Base-by-base conservation (phyloP, 2,329 filamentous ascomycete species). In the Exophiala bonariae region DNA sequence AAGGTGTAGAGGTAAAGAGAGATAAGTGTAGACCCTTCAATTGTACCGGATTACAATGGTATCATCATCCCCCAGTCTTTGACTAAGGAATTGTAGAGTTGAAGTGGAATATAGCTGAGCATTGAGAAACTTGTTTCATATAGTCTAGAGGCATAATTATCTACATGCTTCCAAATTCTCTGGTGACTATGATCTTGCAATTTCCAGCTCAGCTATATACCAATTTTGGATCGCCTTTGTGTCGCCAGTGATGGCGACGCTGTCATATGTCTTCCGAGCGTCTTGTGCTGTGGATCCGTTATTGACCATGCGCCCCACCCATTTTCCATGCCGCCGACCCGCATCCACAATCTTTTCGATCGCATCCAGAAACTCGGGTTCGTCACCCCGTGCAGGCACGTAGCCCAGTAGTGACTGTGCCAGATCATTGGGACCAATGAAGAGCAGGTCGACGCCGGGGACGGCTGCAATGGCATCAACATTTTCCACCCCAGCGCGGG, bases 321-420 rank as follows among this genome's bases (percentile, higher is more conserved):
- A 85, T 67, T 86, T 87, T 16, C 82, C 83, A 9, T 83, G 76
- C 51, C 73, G 76, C 41, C 74, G 71, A 3, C 80, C 77, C 2
- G 84, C 82, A 10, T 69, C 69, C 8, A 82, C 69, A 37, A 84
- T 73, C 50, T 73, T 79, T 36, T 73, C 72, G 44, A 87, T 79
- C 14, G 84, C 83, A 26, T 71, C 70, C 23, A 79, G 69, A 49
- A 87, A 73, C 49, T 82, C 77, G 0, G 76, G 75, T 53, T 80
- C 74, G 40, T 76, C 69, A 0, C 72, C 72, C 18, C 63, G 65
- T 57, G 86, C 78, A 38, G 76, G 76, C 1, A 77, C 78, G 52
- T 83, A 71, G 17, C 83, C 72, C 31, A 88, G 79, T 1, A 85
- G 80, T 42, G 68, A 67, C 42, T 66, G 66, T 58, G 79, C 8